Percentiles rank a stretch among this genome's conserved stretches.
Evolutionary conservation across 495 filamentous ascomycete species (phyloP).

Genomic region (Hyaloscypha bicolor): DNA sequence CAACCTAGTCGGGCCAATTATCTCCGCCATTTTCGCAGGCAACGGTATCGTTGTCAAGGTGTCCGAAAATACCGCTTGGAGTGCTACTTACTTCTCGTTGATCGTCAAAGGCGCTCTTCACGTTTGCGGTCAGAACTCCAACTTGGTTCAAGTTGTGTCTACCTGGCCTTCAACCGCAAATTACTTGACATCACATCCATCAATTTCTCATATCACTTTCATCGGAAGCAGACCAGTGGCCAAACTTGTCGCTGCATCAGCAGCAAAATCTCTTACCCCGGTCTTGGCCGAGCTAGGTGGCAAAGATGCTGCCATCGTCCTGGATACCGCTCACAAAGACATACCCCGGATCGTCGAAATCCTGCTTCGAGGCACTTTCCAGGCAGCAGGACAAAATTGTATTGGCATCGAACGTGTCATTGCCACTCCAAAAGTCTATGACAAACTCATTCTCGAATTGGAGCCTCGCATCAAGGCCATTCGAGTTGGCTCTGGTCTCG

Average conservation of each 20-base stretch:
- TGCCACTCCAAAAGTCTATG: constrained; percentile 72
- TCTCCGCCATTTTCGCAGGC: constrained; percentile 89
- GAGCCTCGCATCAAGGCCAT: constrained; percentile 70
- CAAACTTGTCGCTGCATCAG: constrained; percentile 82
- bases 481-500: constrained; percentile 67
- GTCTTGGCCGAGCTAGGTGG: constrained; percentile 89
- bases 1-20: constrained; percentile 89
- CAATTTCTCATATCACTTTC: constrained; percentile 91
- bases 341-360: constrained; percentile 73
- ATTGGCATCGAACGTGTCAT: constrained; percentile 95
- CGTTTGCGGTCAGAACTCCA: constrained; percentile 80
- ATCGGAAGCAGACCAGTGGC: constrained; percentile 90
- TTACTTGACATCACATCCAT: constrained; percentile 83
- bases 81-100: constrained; percentile 73
- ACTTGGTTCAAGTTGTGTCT: constrained; percentile 79
- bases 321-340: constrained; percentile 72
- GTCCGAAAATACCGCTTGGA: constrained; percentile 94
- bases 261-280: constrained; percentile 81
- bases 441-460: constrained; percentile 69
- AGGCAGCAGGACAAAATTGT: constrained; percentile 97
- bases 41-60: constrained; percentile 91
- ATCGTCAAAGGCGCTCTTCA: constrained; percentile 77
- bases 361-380: constrained; percentile 89
- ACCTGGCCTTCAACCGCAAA: constrained; percentile 85
- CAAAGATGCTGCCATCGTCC: constrained; percentile 91